Percentiles rank a stretch among this genome's conserved stretches.
Conservation (phyloP, 805 yeast species). For the Metschnikowia cubensis region DNA sequence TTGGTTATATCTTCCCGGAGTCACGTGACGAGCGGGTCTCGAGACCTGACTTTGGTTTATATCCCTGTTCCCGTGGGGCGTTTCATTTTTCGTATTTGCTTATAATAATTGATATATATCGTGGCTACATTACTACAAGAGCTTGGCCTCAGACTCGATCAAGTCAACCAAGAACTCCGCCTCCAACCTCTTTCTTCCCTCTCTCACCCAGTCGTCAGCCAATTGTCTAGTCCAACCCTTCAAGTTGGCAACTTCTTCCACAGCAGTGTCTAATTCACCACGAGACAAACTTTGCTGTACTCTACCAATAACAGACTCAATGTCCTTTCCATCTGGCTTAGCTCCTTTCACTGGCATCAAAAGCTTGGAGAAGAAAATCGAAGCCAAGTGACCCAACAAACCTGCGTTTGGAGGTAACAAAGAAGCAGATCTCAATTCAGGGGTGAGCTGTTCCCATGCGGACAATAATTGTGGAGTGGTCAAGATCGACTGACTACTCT, state of each 20-base stretch:
- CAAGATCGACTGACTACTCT: conserved; percentile 52
- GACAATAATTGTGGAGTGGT: conserved; percentile 73
- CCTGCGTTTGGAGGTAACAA: conserved; percentile 95
- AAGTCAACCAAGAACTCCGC: conserved; percentile 72
- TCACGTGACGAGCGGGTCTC: not conserved
- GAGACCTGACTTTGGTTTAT: not conserved
- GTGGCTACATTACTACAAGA: conserved; percentile 21
- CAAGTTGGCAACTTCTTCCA: conserved; percentile 83
- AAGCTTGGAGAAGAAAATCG: conserved; percentile 69
- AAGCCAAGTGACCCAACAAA: conserved; percentile 83
- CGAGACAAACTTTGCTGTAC: conserved; percentile 70
- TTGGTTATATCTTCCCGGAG: not conserved
- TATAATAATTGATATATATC: not conserved
- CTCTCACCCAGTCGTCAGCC: conserved; percentile 87
- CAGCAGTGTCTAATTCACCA: conserved; percentile 81
- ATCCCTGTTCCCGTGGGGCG: not conserved
- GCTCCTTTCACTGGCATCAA: conserved; percentile 75
- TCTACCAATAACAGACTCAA: conserved; percentile 84
- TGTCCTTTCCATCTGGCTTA: conserved; percentile 70
- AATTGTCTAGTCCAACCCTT: conserved; percentile 91
- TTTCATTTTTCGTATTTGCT: not conserved
- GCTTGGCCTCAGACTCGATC: conserved; percentile 59
- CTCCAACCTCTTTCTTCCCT: conserved; percentile 86
- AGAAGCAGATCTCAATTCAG: conserved; percentile 85
- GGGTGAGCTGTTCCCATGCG: conserved; percentile 75